Conservation (phyloP, 768 basidiomycete genomes). For the Hypholoma fasciculare region DNA sequence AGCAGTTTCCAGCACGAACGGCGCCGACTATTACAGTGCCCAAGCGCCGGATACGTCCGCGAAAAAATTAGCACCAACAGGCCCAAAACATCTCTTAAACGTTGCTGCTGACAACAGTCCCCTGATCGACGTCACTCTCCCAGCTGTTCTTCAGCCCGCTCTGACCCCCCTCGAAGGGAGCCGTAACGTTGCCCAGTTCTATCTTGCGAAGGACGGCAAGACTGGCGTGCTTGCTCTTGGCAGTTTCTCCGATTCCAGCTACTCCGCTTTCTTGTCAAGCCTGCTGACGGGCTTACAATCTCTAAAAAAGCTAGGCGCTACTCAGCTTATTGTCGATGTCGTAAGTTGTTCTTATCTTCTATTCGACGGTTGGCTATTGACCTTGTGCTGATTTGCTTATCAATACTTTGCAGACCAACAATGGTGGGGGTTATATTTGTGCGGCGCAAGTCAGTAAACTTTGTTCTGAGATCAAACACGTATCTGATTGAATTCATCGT, state of each 20-base stretch:
- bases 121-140: conserved; percentile 42
- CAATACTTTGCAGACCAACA: conserved; percentile 37
- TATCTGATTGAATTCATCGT: not conserved
- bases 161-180: conserved; percentile 43
- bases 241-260: conserved; percentile 50
- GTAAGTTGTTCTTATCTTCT: conserved; percentile 27
- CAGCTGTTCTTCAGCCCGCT: conserved; percentile 35
- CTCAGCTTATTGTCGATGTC: conserved; percentile 58
- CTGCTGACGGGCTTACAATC: conserved; percentile 47
- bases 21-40: conserved; percentile 33
- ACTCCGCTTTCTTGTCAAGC: conserved; percentile 38
- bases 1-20: conserved; percentile 50
- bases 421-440: conserved; percentile 59
- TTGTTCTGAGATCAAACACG: not conserved
- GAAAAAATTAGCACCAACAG: conserved; percentile 31
- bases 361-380: too few species aligned
- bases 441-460: conserved; percentile 50
- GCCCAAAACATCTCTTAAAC: conserved; percentile 41
- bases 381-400: too few species aligned
- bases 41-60: not conserved
- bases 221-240: conserved; percentile 61
- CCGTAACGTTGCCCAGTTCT: conserved; percentile 51
- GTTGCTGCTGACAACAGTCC: conserved; percentile 48
- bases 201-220: conserved; percentile 47
- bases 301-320: conserved; percentile 49